Evolutionary conservation across 345 rosid species (phyloP).

Genomic region (Moricandia moricandioides): DNA sequence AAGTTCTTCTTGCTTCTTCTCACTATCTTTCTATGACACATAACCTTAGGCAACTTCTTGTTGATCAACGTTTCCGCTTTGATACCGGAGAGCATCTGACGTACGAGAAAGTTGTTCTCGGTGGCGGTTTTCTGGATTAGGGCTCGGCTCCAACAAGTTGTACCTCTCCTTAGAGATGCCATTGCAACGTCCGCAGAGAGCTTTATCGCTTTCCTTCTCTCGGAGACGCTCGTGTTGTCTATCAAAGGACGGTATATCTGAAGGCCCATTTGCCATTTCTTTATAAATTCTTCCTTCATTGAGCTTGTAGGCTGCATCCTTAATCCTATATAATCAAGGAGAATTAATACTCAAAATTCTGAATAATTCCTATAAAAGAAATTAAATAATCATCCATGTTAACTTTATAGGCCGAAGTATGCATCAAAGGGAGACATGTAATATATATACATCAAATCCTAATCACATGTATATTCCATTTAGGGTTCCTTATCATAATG

Average conservation of each 20-base stretch:
- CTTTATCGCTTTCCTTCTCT: slow-evolving; percentile 74
- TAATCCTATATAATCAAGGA: slow-evolving; percentile 16
- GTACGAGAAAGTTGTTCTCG: slow-evolving; percentile 41
- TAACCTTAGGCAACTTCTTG: slow-evolving; percentile 30
- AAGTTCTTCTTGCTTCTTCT: slow-evolving; percentile 65
- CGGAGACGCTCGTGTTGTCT: slow-evolving; percentile 47
- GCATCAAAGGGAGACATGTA: slow-evolving; percentile 7
- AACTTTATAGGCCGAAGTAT: not conserved
- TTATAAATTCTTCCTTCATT: slow-evolving; percentile 62
- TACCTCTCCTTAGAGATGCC: slow-evolving; percentile 66
- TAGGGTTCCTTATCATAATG: slow-evolving; percentile 21
- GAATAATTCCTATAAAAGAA: not conserved
- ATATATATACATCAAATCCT: not conserved
- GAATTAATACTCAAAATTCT: not conserved
- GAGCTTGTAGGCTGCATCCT: slow-evolving; percentile 46
- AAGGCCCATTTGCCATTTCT: slow-evolving; percentile 77
- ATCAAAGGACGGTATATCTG: slow-evolving; percentile 40
- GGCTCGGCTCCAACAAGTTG: slow-evolving; percentile 83
- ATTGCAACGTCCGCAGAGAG: slow-evolving; percentile 89
- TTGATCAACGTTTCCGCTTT: slow-evolving; percentile 28
- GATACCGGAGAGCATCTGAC: slow-evolving; percentile 44
- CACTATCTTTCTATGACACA: slow-evolving; percentile 39
- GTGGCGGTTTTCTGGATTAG: slow-evolving; percentile 53
- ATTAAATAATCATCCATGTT: not conserved
- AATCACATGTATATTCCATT: not conserved